These are phyloP conservation scores for Umbelopsis sp. DNA, from an alignment of 371 early-diverging fungal species.

Conservation along the genomic window DNA sequence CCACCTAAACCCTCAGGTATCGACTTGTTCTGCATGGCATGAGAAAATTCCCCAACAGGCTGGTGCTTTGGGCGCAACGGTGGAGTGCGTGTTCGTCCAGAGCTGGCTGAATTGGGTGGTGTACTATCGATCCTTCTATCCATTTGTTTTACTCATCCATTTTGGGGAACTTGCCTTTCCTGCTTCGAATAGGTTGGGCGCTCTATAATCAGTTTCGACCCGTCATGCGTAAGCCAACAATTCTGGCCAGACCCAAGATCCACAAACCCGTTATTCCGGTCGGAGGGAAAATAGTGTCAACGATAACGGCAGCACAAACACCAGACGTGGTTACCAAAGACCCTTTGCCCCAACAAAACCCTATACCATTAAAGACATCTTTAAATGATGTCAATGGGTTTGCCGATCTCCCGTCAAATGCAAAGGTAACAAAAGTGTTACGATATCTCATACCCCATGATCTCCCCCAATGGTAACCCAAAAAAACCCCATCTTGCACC, in stretches of 20 bases:
- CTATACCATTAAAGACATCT: slow-evolving; percentile 6
- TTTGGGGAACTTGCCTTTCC: background rate
- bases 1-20: slow-evolving; percentile 28
- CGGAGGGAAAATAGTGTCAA: slow-evolving; percentile 46
- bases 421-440: slow-evolving; percentile 3
- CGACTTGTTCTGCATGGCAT: slow-evolving; percentile 9
- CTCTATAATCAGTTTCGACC: slow-evolving; percentile 48
- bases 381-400: slow-evolving; percentile 15
- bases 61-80: too few relatives aligned
- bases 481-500: background rate
- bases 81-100: too few relatives aligned
- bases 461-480: background rate
- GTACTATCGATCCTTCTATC: too few relatives aligned
- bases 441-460: background rate
- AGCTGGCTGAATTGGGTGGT: too few relatives aligned
- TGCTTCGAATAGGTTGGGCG: slow-evolving; percentile 42
- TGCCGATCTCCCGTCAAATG: slow-evolving; percentile 3
- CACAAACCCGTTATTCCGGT: slow-evolving; percentile 47
- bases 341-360: background rate
- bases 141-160: too few relatives aligned
- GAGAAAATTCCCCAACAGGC: background rate
- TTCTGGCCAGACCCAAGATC: slow-evolving; percentile 51
- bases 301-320: slow-evolving; percentile 37
- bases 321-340: slow-evolving; percentile 13
- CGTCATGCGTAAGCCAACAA: slow-evolving; percentile 47